Evolutionary conservation across 2,329 filamentous ascomycete species (phyloP).

Genomic region (Moelleriella libera): DNA sequence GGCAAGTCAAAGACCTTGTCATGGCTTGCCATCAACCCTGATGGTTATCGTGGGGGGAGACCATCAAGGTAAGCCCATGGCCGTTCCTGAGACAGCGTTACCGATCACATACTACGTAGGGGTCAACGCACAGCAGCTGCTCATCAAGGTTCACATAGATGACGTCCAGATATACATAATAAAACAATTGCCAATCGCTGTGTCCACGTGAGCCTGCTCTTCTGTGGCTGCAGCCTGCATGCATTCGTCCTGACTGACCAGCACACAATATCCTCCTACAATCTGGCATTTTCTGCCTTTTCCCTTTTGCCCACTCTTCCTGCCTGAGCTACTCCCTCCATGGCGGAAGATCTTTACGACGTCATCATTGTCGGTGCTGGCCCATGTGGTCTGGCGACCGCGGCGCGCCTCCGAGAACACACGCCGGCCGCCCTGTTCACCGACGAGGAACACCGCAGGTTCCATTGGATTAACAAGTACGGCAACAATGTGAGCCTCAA

Average conservation of each 20-base stretch:
- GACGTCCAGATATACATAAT: background rate
- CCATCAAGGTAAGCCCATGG: slow-evolving; percentile 4
- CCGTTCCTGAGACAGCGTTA: too few relatives aligned
- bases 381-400: slow-evolving; percentile 60
- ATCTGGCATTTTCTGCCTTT: too few relatives aligned
- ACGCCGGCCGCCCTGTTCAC: slow-evolving; percentile 71
- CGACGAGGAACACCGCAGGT: slow-evolving; percentile 70
- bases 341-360: slow-evolving; percentile 34
- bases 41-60: background rate
- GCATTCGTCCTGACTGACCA: background rate
- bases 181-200: too few relatives aligned
- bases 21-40: slow-evolving; percentile 1
- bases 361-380: slow-evolving; percentile 63
- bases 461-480: slow-evolving; percentile 61
- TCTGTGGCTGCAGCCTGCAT: background rate
- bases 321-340: background rate
- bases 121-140: too few relatives aligned
- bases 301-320: too few relatives aligned
- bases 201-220: background rate
- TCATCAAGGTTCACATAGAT: slow-evolving; percentile 1
- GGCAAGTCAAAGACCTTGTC: background rate
- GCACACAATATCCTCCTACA: background rate
- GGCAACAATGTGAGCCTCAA: slow-evolving; percentile 45
- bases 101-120: too few relatives aligned
- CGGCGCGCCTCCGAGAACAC: slow-evolving; percentile 55